Evolutionary conservation across 257 asterid species (phyloP).

Genomic region (Plantago ovata): DNA sequence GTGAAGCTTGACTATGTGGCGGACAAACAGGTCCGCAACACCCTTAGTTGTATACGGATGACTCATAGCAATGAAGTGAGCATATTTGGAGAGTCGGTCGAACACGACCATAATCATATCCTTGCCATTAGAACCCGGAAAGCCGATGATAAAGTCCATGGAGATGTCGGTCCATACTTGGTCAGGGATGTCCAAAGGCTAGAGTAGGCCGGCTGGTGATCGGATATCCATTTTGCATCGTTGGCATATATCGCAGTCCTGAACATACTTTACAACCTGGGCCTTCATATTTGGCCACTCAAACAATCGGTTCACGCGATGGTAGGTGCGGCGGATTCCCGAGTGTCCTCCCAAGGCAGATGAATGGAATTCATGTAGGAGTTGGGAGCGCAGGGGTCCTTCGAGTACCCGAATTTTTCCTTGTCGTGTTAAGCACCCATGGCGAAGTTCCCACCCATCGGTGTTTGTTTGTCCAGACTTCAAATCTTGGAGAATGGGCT

Average conservation of each 20-base stretch:
- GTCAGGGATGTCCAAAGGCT: neutral
- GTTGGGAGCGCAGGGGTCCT: too few relatives aligned
- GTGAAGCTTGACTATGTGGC: neutral
- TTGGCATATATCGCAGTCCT: neutral
- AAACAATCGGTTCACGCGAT: neutral
- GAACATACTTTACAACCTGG: neutral
- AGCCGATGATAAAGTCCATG: neutral
- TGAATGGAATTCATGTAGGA: neutral
- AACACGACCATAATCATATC: neutral
- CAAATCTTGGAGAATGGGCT: too few relatives aligned
- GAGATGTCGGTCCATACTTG: neutral
- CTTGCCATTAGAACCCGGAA: neutral
- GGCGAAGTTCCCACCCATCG: too few relatives aligned
- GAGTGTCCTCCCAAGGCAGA: neutral
- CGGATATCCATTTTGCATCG: neutral
- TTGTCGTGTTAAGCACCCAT: too few relatives aligned
- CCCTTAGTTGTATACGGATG: neutral
- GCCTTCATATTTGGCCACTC: neutral
- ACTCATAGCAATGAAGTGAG: neutral
- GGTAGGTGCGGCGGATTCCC: neutral
- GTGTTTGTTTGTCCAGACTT: too few relatives aligned
- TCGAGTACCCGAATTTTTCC: too few relatives aligned
- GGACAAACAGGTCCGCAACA: neutral
- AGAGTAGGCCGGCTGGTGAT: neutral
- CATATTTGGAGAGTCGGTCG: neutral